phyloP scores from a whole-genome alignment of 1,284 basidiomycete genomes.

The Neotropicomus parvogracilis region DNA sequence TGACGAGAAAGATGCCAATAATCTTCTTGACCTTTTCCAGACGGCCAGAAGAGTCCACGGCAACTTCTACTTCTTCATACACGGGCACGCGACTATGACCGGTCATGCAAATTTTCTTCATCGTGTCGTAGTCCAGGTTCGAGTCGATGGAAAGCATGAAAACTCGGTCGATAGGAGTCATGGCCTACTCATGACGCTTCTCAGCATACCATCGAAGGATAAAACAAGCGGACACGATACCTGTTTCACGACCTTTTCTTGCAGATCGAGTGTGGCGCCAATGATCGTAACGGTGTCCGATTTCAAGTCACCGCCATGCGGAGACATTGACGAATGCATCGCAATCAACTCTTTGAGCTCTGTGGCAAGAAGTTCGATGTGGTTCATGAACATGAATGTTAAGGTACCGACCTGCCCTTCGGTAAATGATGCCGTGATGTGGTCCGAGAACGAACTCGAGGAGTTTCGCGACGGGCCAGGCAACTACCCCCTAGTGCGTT shows the following conservation, averaged over 20 bases:
- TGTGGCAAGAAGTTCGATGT: background rate
- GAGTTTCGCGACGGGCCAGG: constrained; percentile 78
- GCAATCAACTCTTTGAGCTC: constrained; percentile 74
- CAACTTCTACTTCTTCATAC: constrained; percentile 40
- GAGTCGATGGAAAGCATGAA: constrained; percentile 55
- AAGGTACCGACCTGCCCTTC: constrained; percentile 37
- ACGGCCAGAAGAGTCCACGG: constrained; percentile 26
- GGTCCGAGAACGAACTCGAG: constrained; percentile 62
- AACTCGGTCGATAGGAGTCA: constrained; percentile 35
- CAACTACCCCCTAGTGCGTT: constrained; percentile 57
- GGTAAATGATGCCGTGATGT: constrained; percentile 60
- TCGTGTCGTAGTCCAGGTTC: constrained; percentile 49
- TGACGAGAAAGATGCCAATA: constrained; percentile 52
- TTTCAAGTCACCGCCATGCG: constrained; percentile 65
- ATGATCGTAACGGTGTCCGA: constrained; percentile 75
- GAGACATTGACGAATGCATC: constrained; percentile 56
- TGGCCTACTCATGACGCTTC: constrained; percentile 18
- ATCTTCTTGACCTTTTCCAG: constrained; percentile 44
- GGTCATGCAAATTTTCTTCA: constrained; percentile 45
- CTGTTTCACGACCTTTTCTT: constrained; percentile 59
- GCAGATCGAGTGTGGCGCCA: constrained; percentile 69
- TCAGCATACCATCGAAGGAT: background rate
- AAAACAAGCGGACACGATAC: constrained; percentile 26
- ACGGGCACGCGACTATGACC: constrained; percentile 54
- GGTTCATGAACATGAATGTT: background rate